These are phyloP conservation scores for Citrus medica DNA, from an alignment of 345 rosid species.

Conservation along the genomic window DNA sequence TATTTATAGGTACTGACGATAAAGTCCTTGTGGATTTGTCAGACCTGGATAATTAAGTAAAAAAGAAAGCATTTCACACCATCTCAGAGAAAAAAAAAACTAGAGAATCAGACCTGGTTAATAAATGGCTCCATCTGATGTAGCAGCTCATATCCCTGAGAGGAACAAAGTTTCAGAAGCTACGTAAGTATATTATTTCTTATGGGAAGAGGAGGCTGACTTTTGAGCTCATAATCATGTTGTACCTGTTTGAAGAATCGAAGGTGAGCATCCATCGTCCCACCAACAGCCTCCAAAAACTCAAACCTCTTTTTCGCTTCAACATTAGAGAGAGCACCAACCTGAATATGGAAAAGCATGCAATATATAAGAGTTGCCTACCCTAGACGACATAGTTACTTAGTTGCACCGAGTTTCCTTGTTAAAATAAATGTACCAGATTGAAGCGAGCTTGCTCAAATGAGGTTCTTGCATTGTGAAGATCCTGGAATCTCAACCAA, in stretches of 20 bases:
- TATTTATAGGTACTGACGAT: neutral
- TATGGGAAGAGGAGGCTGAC: neutral
- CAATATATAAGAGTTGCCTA: neutral
- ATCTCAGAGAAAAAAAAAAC: constrained; percentile 3
- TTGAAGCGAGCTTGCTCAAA: constrained; percentile 75
- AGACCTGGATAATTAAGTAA: neutral
- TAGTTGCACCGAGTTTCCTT: neutral
- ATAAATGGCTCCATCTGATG: constrained; percentile 79
- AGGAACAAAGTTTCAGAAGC: constrained; percentile 7
- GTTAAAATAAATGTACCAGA: constrained; percentile 36
- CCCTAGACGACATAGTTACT: neutral
- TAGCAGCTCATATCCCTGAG: constrained; percentile 75
- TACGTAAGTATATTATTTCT: neutral
- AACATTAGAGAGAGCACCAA: constrained; percentile 57
- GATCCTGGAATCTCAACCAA: constrained; percentile 59
- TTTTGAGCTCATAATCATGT: constrained; percentile 8
- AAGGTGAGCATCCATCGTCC: constrained; percentile 73
- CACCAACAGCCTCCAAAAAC: constrained; percentile 69
- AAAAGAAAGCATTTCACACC: neutral
- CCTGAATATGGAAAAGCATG: constrained; percentile 35
- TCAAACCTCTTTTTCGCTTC: constrained; percentile 72
- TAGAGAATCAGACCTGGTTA: constrained; percentile 48
- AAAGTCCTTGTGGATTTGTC: neutral
- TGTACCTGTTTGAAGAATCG: constrained; percentile 68
- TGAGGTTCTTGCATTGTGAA: constrained; percentile 55